These are phyloP conservation scores for Mycena chlorophos DNA, from an alignment of 768 basidiomycete species.

Conservation along the genomic window DNA sequence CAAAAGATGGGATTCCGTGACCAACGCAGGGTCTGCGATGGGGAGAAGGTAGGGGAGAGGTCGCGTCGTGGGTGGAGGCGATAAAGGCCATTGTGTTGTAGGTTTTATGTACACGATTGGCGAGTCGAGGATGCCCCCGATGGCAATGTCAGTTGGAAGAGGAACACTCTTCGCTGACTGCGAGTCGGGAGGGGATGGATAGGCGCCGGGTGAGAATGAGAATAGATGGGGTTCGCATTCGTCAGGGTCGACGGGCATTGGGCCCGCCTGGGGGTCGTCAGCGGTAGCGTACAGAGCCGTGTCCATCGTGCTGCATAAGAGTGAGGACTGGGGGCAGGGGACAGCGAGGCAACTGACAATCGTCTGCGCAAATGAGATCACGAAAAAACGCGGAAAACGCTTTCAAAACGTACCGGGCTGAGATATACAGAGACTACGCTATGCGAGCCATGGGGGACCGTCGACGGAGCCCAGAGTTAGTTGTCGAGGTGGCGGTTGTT, in stretches of 20 bases:
- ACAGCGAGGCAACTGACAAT: too few species aligned
- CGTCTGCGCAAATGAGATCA: too few species aligned
- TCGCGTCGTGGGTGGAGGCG: conserved; percentile 18
- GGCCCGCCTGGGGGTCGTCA: background rate
- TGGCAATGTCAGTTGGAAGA: conserved; percentile 7
- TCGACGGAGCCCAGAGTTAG: too few species aligned
- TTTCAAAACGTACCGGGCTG: too few species aligned
- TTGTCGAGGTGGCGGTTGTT: too few species aligned
- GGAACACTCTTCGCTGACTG: conserved; percentile 17
- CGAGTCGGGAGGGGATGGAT: conserved; percentile 18
- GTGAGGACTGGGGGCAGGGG: too few species aligned
- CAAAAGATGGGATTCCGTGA: conserved; percentile 9
- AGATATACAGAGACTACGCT: too few species aligned
- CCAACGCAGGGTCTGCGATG: conserved; percentile 5
- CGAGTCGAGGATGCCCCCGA: conserved; percentile 19
- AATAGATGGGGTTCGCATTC: conserved; percentile 5
- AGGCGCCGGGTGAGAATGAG: conserved; percentile 20
- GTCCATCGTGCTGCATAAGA: background rate
- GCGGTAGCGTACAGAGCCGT: too few species aligned
- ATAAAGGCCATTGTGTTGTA: background rate
- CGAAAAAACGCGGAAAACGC: too few species aligned
- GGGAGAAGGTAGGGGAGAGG: conserved; percentile 17
- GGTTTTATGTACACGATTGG: conserved; percentile 14
- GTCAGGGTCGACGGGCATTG: conserved; percentile 4
- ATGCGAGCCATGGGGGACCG: too few species aligned